Evolutionary conservation across 1,284 basidiomycete species (phyloP), one percentile per base, ranked within the genome.

Genomic region (Tylopilus orsonianus): DNA sequence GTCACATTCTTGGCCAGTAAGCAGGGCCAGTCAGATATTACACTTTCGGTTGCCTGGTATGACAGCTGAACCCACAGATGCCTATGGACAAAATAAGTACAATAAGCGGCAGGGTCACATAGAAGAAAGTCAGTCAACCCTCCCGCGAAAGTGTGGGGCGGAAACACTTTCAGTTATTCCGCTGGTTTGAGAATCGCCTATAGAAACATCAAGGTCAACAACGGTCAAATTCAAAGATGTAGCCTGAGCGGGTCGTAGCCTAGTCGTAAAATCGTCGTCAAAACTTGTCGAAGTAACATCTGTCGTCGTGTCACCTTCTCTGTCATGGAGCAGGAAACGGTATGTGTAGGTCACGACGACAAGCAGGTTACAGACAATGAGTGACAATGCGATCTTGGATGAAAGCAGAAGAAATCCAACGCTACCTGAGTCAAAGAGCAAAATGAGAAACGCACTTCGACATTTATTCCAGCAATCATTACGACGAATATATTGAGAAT

Each of bases 311-410:
- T 4, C 36, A 18, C 7, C 10, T 12, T 42, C 45, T 32, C 19
- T 27, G 24, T 38, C 30, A 16, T 14, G 38, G 14, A 39, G 47
- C 4, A 60, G 14, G 29, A 45, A 43, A 10, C 58, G 58, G 42
- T 59, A 66, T 3, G 50, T 13, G 18, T 47, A 54, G 0, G 62
- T 61, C 26, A 64, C 62, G 39, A 61, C 46, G 22, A 65, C 62
- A 22, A 66, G 51, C 16, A 63, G 18, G 27, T 66, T 66, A 24
- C 62, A 66, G 10, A 66, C 54, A 20, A 66, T 23, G n/a, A 63
- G 37, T 4, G 57, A 53, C 5, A 60, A 20, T 10, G 49, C 41
- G 8, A 51, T 14, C 62, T 62, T 51, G 3, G 5, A 24, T 13
- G 5, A 9, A 12, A 19, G 32, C 2, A 1, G 2, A n/a, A 29